These are phyloP conservation scores for Saccharum hybrid DNA, from an alignment of 202 grass and related monocot genomes.

Conservation along the genomic window DNA sequence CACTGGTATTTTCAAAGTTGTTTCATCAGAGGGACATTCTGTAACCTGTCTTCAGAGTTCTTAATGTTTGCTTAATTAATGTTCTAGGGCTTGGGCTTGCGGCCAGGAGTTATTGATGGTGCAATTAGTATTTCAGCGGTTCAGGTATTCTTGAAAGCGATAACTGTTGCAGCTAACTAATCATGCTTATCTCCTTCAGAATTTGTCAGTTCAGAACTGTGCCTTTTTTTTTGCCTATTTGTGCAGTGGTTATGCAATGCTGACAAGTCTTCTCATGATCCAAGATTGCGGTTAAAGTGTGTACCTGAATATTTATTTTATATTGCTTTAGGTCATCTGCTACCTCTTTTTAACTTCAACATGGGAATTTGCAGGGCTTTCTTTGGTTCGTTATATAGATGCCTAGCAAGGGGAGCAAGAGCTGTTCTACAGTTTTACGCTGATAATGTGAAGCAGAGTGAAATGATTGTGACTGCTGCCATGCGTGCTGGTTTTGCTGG, in stretches of 20 bases:
- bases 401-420: constrained; percentile 90
- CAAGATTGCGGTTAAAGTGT: constrained; percentile 86
- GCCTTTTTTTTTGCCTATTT: constrained; percentile 29
- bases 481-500: constrained; percentile 98
- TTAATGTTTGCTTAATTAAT: constrained; percentile 5
- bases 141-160: constrained; percentile 58
- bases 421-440: constrained; percentile 95
- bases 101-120: constrained; percentile 92
- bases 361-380: constrained; percentile 76
- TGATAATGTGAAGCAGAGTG: constrained; percentile 94
- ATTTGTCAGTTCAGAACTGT: constrained; percentile 12
- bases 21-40: neutral
- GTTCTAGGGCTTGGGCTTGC: constrained; percentile 82
- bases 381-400: constrained; percentile 97
- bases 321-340: constrained; percentile 31
- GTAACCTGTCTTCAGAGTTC: neutral
- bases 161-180: neutral
- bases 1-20: neutral
- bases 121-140: constrained; percentile 96
- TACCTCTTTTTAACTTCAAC: constrained; percentile 18
- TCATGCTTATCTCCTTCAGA: constrained; percentile 13
- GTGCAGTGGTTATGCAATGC: constrained; percentile 93
- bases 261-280: constrained; percentile 87
- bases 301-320: constrained; percentile 32
- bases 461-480: constrained; percentile 94